phyloP scores from a whole-genome alignment of 805 yeast genomes.

The Nadsonia fulvescens region DNA sequence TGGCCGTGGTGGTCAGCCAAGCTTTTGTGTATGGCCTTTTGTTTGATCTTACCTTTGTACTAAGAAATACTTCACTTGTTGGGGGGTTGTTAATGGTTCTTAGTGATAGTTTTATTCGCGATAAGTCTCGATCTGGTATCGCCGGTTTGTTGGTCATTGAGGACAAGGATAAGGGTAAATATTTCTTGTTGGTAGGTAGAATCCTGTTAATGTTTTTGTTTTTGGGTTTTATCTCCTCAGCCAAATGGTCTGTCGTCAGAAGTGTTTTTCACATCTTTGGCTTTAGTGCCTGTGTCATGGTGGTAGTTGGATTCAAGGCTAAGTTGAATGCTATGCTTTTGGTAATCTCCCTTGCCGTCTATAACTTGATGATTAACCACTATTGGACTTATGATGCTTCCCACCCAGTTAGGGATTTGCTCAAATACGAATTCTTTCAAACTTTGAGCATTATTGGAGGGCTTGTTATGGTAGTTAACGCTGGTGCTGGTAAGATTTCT shows the following conservation, averaged over 20 bases:
- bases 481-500: slow-evolving; percentile 92
- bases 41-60: slow-evolving; percentile 61
- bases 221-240: slow-evolving; percentile 60
- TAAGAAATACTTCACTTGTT: slow-evolving; percentile 74
- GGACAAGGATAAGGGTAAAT: slow-evolving; percentile 59
- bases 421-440: slow-evolving; percentile 88
- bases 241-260: slow-evolving; percentile 48
- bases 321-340: slow-evolving; percentile 60
- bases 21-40: slow-evolving; percentile 79
- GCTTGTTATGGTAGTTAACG: slow-evolving; percentile 68
- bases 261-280: slow-evolving; percentile 52
- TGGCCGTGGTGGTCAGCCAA: slow-evolving; percentile 59
- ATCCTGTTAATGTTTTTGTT: slow-evolving; percentile 70
- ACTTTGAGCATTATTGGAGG: slow-evolving; percentile 93
- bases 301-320: slow-evolving; percentile 85
- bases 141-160: slow-evolving; percentile 61
- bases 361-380: slow-evolving; percentile 66
- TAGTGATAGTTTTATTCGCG: slow-evolving; percentile 70
- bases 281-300: slow-evolving; percentile 49
- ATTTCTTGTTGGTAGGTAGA: slow-evolving; percentile 75
- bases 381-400: slow-evolving; percentile 66
- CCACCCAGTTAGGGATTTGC: slow-evolving; percentile 69
- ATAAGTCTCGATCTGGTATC: slow-evolving; percentile 43
- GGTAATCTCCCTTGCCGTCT: slow-evolving; percentile 51
- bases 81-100: slow-evolving; percentile 84